Percentiles rank a stretch among this genome's conserved stretches.
These are phyloP conservation scores for Nepenthes alata DNA, from an alignment of 179 eudicot species.

Conservation along the genomic window DNA sequence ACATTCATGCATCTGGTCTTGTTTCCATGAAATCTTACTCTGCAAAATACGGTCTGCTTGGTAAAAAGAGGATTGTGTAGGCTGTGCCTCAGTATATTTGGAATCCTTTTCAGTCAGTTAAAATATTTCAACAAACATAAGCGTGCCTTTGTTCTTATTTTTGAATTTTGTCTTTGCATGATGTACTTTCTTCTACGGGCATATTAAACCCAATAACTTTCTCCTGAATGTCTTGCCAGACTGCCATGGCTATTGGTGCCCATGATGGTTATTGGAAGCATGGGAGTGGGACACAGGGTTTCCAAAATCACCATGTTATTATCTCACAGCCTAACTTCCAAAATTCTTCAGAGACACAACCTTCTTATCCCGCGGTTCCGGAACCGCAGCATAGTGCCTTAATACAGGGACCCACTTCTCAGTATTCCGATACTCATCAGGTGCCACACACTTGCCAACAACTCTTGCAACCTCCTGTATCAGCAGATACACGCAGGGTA, in stretches of 20 bases:
- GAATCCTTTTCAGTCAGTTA: too few species aligned
- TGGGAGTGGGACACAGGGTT: conserved; percentile 27
- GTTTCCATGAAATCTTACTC: too few species aligned
- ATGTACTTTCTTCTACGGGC: too few species aligned
- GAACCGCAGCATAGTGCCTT: conserved; percentile 38
- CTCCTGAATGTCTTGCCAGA: conserved; percentile 24
- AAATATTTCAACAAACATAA: too few species aligned
- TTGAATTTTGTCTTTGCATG: too few species aligned
- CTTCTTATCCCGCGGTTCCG: conserved; percentile 39
- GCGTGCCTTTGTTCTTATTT: too few species aligned
- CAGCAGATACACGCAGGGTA: conserved; percentile 50
- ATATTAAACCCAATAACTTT: too few species aligned
- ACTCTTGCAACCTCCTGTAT: conserved; percentile 38
- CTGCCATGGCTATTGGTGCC: conserved; percentile 29
- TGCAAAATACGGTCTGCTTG: too few species aligned
- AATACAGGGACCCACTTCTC: conserved; percentile 31
- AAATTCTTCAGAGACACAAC: conserved; percentile 37
- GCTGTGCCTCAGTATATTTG: too few species aligned
- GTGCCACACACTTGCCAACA: conserved; percentile 38
- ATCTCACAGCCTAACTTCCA: conserved; percentile 33
- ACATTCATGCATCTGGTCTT: too few species aligned
- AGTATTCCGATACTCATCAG: conserved; percentile 38
- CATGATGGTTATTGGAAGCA: conserved; percentile 71
- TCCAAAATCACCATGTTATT: conserved; percentile 33
- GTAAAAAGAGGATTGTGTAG: too few species aligned